A percentile compares a stretch with the other conserved stretches of the same genome.
Evolutionary conservation across 2,329 filamentous ascomycete species (phyloP).

Genomic region (Aspergillus awamori): DNA sequence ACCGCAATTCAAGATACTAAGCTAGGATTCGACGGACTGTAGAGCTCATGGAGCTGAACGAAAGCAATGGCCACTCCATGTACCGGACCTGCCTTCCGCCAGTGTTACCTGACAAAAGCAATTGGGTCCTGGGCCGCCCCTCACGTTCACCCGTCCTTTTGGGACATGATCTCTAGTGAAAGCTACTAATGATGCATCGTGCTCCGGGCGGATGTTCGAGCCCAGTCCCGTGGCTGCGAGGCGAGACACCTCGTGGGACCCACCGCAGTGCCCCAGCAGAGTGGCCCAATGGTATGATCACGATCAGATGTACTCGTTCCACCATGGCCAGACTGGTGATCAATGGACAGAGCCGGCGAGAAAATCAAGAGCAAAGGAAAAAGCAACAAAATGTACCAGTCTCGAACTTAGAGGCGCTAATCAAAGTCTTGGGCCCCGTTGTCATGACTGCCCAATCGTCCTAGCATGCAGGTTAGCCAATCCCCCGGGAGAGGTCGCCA

Average conservation of each 20-base stretch:
- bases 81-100: not conserved
- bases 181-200: not conserved
- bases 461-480: not conserved
- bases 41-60: not conserved
- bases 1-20: not conserved
- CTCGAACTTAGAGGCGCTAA: not conserved
- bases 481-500: not conserved
- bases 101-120: not conserved
- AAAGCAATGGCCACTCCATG: not conserved
- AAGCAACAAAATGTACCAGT: not conserved
- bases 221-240: conserved; percentile 2
- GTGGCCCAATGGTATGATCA: not conserved
- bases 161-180: not conserved
- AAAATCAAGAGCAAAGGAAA: not conserved
- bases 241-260: conserved; percentile 6
- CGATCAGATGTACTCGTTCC: conserved; percentile 1
- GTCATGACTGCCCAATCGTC: conserved; percentile 1
- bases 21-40: not conserved
- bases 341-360: not conserved
- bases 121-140: not conserved
- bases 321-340: not conserved
- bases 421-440: not conserved
- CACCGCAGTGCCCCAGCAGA: not conserved
- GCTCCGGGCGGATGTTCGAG: conserved; percentile 1
- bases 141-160: conserved; percentile 6